phyloP scores from a whole-genome alignment of 768 basidiomycete species.

The Calocera viscosa region DNA sequence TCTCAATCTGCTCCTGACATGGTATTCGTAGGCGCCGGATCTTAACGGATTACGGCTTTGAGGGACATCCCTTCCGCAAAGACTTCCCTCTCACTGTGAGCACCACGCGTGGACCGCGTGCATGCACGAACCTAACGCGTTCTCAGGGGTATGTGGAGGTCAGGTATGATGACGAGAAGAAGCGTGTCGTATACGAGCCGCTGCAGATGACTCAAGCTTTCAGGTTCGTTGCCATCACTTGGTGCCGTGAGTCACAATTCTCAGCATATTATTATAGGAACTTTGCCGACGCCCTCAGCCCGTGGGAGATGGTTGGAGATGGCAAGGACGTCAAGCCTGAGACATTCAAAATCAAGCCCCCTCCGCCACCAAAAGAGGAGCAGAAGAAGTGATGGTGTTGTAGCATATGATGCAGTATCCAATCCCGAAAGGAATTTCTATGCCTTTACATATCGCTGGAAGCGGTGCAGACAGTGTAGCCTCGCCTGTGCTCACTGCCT shows the following conservation, averaged over 20 bases:
- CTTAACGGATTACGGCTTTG: slow-evolving; percentile 96
- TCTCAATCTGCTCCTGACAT: not conserved
- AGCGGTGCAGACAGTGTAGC: not conserved
- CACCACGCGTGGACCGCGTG: slow-evolving; percentile 24
- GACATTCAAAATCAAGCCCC: slow-evolving; percentile 63
- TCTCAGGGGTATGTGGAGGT: slow-evolving; percentile 92
- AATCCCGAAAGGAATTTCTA: not conserved
- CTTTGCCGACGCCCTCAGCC: slow-evolving; percentile 71
- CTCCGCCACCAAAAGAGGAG: slow-evolving; percentile 65
- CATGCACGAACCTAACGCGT: not conserved
- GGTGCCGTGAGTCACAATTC: not conserved
- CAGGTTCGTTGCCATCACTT: slow-evolving; percentile 40
- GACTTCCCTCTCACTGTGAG: slow-evolving; percentile 93
- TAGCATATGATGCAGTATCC: slow-evolving; percentile 8
- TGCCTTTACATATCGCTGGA: not conserved
- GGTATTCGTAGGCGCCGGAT: slow-evolving; percentile 65
- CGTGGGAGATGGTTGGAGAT: slow-evolving; percentile 89
- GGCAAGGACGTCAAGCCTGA: slow-evolving; percentile 50
- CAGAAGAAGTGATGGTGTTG: slow-evolving; percentile 27
- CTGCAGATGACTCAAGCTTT: slow-evolving; percentile 96
- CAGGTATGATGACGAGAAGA: slow-evolving; percentile 93
- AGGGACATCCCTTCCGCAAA: slow-evolving; percentile 93
- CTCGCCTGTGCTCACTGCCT: not conserved
- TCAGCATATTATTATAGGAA: slow-evolving; percentile 42
- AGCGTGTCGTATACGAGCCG: slow-evolving; percentile 95